These are phyloP conservation scores for Saturnispora mendoncae DNA, from an alignment of 805 yeast species.

Conservation along the genomic window DNA sequence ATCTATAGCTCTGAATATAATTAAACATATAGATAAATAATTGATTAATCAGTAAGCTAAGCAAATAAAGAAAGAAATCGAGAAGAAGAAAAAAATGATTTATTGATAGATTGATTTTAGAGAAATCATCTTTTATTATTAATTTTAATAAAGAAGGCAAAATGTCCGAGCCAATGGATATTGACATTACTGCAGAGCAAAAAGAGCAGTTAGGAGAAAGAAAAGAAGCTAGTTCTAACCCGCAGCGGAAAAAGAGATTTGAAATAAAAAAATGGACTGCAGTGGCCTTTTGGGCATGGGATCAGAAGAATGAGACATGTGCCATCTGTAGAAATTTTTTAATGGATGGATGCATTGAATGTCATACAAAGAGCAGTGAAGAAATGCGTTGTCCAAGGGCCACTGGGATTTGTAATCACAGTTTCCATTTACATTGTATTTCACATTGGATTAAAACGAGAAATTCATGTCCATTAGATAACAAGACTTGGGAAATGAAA, in stretches of 20 bases:
- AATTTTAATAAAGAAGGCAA: too few species aligned
- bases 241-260: conserved; percentile 73
- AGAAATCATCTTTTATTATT: too few species aligned
- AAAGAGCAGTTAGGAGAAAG: too few species aligned
- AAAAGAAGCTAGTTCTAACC: too few species aligned
- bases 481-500: conserved; percentile 64
- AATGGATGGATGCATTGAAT: conserved; percentile 97
- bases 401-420: conserved; percentile 95
- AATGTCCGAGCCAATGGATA: conserved; percentile 19
- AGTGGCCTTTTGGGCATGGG: conserved; percentile 99
- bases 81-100: too few species aligned
- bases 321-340: conserved; percentile 97
- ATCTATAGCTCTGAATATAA: too few species aligned
- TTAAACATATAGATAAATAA: too few species aligned
- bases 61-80: too few species aligned
- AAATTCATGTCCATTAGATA: conserved; percentile 94
- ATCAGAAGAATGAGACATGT: conserved; percentile 66
- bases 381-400: conserved; percentile 68
- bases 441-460: conserved; percentile 91
- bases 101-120: too few species aligned
- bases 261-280: conserved; percentile 98
- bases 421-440: conserved; percentile 97
- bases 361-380: conserved; percentile 54
- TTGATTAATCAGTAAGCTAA: too few species aligned
- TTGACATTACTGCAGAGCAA: too few species aligned